A percentile compares a stretch with the other conserved stretches of the same genome.
These are phyloP conservation scores for Somion occarium DNA, from an alignment of 1,284 basidiomycete genomes.

Conservation along the genomic window DNA sequence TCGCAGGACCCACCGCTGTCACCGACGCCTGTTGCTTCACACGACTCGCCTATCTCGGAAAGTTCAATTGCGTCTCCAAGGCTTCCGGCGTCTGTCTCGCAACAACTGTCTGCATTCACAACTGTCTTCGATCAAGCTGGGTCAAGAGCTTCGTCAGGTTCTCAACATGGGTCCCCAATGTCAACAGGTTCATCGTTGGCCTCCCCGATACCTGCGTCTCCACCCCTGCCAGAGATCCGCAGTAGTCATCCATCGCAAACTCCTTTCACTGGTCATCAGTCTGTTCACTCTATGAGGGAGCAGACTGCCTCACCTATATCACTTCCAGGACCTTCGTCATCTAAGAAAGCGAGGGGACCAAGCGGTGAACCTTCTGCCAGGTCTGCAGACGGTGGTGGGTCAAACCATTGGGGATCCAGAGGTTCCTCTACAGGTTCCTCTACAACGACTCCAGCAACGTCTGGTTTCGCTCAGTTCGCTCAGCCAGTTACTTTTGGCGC, in stretches of 20 bases:
- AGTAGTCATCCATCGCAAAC: conserved; percentile 4
- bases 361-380: not conserved
- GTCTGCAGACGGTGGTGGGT: not conserved
- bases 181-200: not conserved
- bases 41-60: conserved; percentile 10
- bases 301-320: not conserved
- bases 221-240: not conserved
- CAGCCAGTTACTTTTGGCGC: not conserved
- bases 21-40: not conserved
- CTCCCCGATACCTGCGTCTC: not conserved
- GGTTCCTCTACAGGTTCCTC: conserved; percentile 1
- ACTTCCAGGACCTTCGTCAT: conserved; percentile 14
- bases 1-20: not conserved
- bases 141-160: not conserved
- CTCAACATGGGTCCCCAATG: not conserved
- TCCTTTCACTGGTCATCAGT: not conserved
- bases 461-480: not conserved
- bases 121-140: not conserved
- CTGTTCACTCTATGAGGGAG: not conserved
- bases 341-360: conserved; percentile 18
- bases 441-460: not conserved
- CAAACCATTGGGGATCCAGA: not conserved
- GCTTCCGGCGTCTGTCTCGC: not conserved
- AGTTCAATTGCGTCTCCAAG: not conserved
- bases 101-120: not conserved